Percentiles rank a stretch among this genome's conserved stretches.
phyloP scores from a whole-genome alignment of 768 basidiomycete genomes.

The Dioszegia hungarica region DNA sequence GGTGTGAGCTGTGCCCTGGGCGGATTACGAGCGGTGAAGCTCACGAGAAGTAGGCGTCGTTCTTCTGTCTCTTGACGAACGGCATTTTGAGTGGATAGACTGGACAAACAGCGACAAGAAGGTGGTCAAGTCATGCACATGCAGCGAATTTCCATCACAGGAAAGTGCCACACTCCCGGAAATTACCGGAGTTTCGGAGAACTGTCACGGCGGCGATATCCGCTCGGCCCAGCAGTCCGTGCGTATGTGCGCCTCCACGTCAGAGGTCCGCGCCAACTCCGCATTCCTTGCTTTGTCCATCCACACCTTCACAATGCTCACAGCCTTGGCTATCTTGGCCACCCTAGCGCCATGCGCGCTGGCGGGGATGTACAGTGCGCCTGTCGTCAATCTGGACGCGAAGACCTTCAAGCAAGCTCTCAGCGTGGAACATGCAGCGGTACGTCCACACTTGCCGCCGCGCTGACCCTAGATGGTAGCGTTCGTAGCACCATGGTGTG shows the following conservation, averaged over 20 bases:
- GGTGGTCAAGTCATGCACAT: constrained; percentile 7
- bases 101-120: constrained; percentile 6
- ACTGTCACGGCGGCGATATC: too few species aligned
- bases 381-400: constrained; percentile 39
- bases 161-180: neutral
- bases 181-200: too few species aligned
- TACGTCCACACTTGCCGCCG: neutral
- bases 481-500: constrained; percentile 83
- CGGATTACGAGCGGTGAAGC: too few species aligned
- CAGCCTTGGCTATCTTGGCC: neutral
- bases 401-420: constrained; percentile 40
- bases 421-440: constrained; percentile 40
- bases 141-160: neutral
- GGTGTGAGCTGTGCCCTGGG: neutral
- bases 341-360: neutral
- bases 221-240: neutral
- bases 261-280: neutral
- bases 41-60: constrained; percentile 86
- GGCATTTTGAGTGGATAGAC: constrained; percentile 55
- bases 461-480: constrained; percentile 58
- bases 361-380: constrained; percentile 42
- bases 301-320: neutral
- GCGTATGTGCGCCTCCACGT: neutral
- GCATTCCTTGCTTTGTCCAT: neutral
- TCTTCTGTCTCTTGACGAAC: constrained; percentile 96